Percentiles rank a stretch among this genome's conserved stretches.
Conservation (phyloP, 139 green algal genomes). For the Raphidocelis subcapitata region DNA sequence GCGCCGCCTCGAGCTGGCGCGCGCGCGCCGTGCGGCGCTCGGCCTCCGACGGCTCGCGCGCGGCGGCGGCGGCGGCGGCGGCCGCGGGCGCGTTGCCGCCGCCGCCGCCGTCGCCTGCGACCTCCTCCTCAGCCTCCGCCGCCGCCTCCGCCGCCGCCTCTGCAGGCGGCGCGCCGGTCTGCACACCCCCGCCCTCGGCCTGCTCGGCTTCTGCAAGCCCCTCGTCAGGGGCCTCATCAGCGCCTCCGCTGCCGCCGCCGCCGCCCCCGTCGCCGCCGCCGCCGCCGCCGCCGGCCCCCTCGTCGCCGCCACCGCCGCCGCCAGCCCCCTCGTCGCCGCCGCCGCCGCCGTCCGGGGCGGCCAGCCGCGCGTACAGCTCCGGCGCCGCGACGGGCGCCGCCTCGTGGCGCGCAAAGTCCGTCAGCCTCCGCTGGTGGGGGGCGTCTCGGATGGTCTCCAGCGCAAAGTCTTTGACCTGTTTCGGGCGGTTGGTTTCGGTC, state of each 20-base stretch:
- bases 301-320: neutral
- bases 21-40: neutral
- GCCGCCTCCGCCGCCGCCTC: no score
- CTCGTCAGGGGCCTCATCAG: no score
- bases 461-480: conserved; percentile 27
- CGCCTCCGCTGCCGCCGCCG: neutral
- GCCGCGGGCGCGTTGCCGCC: no score
- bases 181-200: no score
- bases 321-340: neutral
- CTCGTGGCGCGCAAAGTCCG: conserved; percentile 22
- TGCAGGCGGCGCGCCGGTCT: no score
- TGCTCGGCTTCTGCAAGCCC: no score
- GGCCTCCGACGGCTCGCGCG: no score
- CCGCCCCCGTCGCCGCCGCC: neutral
- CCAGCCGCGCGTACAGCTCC: conserved; percentile 3
- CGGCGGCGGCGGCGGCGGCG: no score
- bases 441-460: conserved; percentile 20
- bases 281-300: neutral
- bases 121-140: no score
- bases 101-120: no score
- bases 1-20: conserved; percentile 30
- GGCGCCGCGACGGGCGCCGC: conserved; percentile 1
- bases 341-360: no score
- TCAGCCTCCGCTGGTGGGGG: conserved; percentile 26
- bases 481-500: neutral